phyloP scores from a whole-genome alignment of 2,329 filamentous ascomycete genomes.

The Hymenoscyphus scutula region DNA sequence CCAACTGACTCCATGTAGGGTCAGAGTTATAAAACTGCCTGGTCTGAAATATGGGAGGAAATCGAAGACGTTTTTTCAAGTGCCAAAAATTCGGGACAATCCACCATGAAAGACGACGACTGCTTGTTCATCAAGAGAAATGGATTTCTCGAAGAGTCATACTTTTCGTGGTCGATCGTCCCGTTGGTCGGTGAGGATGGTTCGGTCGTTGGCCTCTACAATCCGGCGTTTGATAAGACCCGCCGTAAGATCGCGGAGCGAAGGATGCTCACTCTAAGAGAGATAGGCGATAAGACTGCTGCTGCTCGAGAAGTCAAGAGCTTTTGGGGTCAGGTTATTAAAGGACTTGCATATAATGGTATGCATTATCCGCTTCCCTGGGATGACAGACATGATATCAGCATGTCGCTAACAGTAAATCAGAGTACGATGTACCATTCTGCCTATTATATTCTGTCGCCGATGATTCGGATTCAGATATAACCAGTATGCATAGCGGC shows the following conservation, averaged over 20 bases:
- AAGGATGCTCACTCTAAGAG: slow-evolving; percentile 74
- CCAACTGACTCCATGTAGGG: slow-evolving; percentile 41
- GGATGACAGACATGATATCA: background rate
- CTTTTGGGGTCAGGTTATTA: slow-evolving; percentile 71
- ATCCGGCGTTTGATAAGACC: slow-evolving; percentile 80
- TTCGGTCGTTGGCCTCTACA: slow-evolving; percentile 72
- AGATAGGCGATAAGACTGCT: slow-evolving; percentile 73
- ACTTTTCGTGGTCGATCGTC: slow-evolving; percentile 80
- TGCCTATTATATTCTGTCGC: slow-evolving; percentile 72
- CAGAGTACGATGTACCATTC: slow-evolving; percentile 69
- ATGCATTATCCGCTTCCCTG: background rate
- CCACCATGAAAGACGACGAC: slow-evolving; percentile 83
- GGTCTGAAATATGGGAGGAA: slow-evolving; percentile 72
- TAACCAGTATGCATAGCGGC: slow-evolving; percentile 68
- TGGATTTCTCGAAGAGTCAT: slow-evolving; percentile 73
- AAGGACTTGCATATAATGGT: slow-evolving; percentile 68
- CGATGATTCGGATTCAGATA: slow-evolving; percentile 70
- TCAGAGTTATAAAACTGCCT: slow-evolving; percentile 61
- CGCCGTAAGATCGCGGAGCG: slow-evolving; percentile 74
- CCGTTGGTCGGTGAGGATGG: slow-evolving; percentile 74
- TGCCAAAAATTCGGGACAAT: slow-evolving; percentile 68
- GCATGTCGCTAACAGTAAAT: slow-evolving; percentile 7
- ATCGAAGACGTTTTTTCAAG: slow-evolving; percentile 66
- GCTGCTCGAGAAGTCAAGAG: slow-evolving; percentile 67
- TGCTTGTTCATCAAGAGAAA: slow-evolving; percentile 69